These are phyloP conservation scores for Nothophoma quercina DNA, from an alignment of 2,329 filamentous ascomycete genomes.

Conservation along the genomic window DNA sequence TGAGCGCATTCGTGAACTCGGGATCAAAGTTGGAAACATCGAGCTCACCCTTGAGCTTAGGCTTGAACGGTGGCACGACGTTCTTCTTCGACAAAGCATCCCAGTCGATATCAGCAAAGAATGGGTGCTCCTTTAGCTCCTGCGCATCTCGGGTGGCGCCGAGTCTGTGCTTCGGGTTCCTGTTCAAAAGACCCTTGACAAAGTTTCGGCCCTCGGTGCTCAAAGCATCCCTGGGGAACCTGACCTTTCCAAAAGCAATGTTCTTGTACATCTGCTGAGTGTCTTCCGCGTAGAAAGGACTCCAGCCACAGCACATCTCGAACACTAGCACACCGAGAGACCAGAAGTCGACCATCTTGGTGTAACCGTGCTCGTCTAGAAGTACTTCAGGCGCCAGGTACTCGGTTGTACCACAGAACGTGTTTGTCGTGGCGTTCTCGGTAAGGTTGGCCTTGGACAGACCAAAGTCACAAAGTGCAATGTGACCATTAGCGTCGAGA, in stretches of 20 bases:
- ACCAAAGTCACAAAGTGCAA: conserved; percentile 96
- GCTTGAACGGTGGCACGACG: conserved; percentile 96
- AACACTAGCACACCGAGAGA: conserved; percentile 96
- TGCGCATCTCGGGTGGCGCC: conserved; percentile 91
- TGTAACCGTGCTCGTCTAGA: conserved; percentile 95
- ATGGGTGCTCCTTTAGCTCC: conserved; percentile 91
- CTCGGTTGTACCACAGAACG: conserved; percentile 97
- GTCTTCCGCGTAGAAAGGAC: conserved; percentile 97
- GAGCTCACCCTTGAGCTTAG: conserved; percentile 92
- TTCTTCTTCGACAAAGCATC: conserved; percentile 85
- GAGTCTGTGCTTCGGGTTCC: conserved; percentile 93
- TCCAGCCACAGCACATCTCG: conserved; percentile 99
- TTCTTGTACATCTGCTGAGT: conserved; percentile 99
- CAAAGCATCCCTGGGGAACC: conserved; percentile 92
- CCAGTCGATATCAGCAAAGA: conserved; percentile 97
- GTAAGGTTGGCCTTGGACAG: conserved; percentile 96
- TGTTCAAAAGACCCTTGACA: conserved; percentile 95
- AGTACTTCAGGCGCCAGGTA: conserved; percentile 96
- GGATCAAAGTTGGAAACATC: conserved; percentile 99
- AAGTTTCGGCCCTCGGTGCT: conserved; percentile 96
- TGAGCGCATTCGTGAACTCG: conserved; percentile 94
- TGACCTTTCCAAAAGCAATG: conserved; percentile 97
- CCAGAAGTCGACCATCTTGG: conserved; percentile 99
- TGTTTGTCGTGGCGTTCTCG: conserved; percentile 97
- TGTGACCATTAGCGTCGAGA: conserved; percentile 95